phyloP scores from a whole-genome alignment of 148 eudicot genomes.

The Pharnaceum exiguum region DNA sequence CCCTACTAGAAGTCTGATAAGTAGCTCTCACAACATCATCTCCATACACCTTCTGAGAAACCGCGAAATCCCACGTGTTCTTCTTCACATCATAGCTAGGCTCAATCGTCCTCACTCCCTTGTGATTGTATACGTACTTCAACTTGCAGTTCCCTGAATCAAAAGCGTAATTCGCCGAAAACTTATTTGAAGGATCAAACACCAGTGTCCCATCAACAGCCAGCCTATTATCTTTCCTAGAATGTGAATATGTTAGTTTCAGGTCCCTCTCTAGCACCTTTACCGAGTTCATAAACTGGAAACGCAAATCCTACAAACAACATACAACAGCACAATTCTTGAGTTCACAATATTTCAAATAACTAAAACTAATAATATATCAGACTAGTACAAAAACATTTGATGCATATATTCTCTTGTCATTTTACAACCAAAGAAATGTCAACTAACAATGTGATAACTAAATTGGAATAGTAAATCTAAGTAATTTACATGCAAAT shows the following conservation, averaged over 20 bases:
- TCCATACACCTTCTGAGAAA: slow-evolving; percentile 35
- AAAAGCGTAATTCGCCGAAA: slow-evolving; percentile 41
- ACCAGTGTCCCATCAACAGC: slow-evolving; percentile 43
- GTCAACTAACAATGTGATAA: no score
- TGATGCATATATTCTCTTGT: no score
- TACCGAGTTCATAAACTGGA: slow-evolving; percentile 49
- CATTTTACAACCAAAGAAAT: no score
- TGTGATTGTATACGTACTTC: slow-evolving; percentile 39
- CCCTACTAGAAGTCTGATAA: slow-evolving; percentile 37
- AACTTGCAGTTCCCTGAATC: slow-evolving; percentile 39
- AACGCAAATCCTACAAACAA: slow-evolving; percentile 41
- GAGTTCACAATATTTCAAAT: no score
- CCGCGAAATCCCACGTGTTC: slow-evolving; percentile 50
- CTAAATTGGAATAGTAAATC: no score
- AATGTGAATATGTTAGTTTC: slow-evolving; percentile 46
- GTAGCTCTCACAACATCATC: slow-evolving; percentile 46
- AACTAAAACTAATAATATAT: no score
- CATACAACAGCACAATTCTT: background rate
- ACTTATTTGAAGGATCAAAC: slow-evolving; percentile 40
- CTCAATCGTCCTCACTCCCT: slow-evolving; percentile 34
- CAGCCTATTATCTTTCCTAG: slow-evolving; percentile 23
- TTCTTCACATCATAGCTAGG: slow-evolving; percentile 51
- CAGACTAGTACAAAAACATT: no score
- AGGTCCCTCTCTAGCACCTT: slow-evolving; percentile 44
- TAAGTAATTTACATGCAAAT: no score